These are phyloP conservation scores for Infundibulicybe gibba DNA, from an alignment of 768 basidiomycete genomes.

Conservation along the genomic window DNA sequence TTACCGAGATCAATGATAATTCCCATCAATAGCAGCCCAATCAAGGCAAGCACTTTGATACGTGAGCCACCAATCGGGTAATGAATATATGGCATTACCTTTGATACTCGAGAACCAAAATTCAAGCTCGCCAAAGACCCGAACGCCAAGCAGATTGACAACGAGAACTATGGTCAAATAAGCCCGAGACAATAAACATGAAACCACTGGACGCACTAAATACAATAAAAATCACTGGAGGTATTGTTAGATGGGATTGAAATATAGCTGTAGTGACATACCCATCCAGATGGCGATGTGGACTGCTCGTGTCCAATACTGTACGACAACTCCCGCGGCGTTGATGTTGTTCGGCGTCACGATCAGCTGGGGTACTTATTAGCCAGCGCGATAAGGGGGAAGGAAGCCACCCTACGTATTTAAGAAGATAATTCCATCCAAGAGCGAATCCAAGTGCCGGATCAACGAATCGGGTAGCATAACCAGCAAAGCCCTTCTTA, in stretches of 20 bases:
- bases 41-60: constrained; percentile 41
- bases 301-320: constrained; percentile 42
- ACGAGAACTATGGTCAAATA: constrained; percentile 26
- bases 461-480: constrained; percentile 63
- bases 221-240: no score
- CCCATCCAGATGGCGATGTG: constrained; percentile 57
- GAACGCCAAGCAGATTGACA: constrained; percentile 36
- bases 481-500: constrained; percentile 59
- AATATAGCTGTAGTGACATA: constrained; percentile 18
- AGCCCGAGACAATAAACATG: constrained; percentile 13
- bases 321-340: constrained; percentile 51
- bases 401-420: constrained; percentile 35
- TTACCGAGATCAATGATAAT: constrained; percentile 41
- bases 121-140: constrained; percentile 51
- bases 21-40: constrained; percentile 29
- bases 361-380: constrained; percentile 36
- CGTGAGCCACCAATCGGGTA: constrained; percentile 1
- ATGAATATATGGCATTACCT: constrained; percentile 9
- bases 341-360: constrained; percentile 67
- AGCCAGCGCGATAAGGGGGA: constrained; percentile 4
- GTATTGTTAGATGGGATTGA: no score
- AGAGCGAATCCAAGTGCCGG: constrained; percentile 67
- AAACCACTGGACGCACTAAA: no score
- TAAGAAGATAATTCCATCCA: constrained; percentile 61
- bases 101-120: constrained; percentile 45